Evolutionary conservation across 768 basidiomycete species (phyloP).

Genomic region (Psilocybe cyanescens): DNA sequence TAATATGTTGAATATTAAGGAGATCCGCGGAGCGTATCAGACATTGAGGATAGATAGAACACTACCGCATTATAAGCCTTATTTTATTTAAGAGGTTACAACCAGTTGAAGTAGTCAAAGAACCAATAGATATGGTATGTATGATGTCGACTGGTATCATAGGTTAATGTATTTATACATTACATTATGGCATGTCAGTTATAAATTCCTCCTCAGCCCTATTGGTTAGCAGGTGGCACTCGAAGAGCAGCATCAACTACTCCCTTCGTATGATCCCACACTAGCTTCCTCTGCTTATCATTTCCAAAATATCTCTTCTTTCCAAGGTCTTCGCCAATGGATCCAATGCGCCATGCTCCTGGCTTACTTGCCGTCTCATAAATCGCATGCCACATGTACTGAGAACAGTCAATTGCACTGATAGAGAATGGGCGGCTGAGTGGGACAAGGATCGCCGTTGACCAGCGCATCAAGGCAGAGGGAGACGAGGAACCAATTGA

Average conservation of each 20-base stretch:
- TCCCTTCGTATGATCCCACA: constrained; percentile 40
- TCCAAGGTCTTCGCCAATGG: constrained; percentile 38
- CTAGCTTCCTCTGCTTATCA: constrained; percentile 34
- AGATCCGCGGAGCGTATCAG: too few species aligned
- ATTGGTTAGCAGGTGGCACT: neutral
- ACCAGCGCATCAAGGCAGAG: constrained; percentile 22
- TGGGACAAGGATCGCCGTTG: constrained; percentile 17
- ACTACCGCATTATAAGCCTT: too few species aligned
- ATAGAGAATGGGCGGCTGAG: constrained; percentile 31
- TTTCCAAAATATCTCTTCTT: constrained; percentile 38
- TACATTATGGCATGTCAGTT: too few species aligned
- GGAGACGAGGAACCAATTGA: constrained; percentile 31
- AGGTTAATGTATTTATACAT: too few species aligned
- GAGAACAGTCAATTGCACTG: constrained; percentile 32
- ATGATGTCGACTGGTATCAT: too few species aligned
- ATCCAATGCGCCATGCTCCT: constrained; percentile 36
- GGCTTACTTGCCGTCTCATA: constrained; percentile 26
- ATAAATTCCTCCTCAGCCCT: too few species aligned
- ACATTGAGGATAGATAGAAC: too few species aligned
- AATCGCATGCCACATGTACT: constrained; percentile 42
- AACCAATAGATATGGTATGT: too few species aligned
- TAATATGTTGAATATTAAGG: too few species aligned
- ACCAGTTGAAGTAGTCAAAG: too few species aligned
- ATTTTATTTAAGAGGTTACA: too few species aligned
- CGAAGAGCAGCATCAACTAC: constrained; percentile 12